Evolutionary conservation across 192 early-diverging fungal genomes (phyloP), one percentile per base, ranked within the genome.

Genomic region (Chytriomyces hyalinus): DNA sequence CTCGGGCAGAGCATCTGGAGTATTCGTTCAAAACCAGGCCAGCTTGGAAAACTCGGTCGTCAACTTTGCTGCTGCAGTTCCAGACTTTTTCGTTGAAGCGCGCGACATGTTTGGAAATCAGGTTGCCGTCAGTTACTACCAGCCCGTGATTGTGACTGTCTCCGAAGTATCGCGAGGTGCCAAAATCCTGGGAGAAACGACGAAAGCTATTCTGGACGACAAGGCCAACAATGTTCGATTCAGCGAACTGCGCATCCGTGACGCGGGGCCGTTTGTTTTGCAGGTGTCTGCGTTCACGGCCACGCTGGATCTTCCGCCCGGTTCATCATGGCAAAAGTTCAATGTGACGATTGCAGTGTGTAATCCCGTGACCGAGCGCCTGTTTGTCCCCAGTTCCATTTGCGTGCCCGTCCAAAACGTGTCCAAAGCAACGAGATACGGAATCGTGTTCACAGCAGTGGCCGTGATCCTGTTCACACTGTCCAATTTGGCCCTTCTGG

Each of bases 41-140:
- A 67, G 46, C 45, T 17, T 67, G 13, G 22, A 67, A 15, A 67
- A 67, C 45, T 45, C 66, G 9, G 15, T 44, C 8, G 47, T 67
- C 66, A 67, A 67, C 46, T 67, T 67, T 67, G 66, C 66, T 45
- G 36, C 66, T 3, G 20, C 26, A 46, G 8, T 67, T 67, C 66
- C 66, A n/a, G 13, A 9, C 11, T 67, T 67, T 46, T 43, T 28
- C 44, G 66, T 67, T 11, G 15, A 47, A 46, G 66, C 66, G 43
- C 8, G 15, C 3, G 66, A 67, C 45, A 28, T 47, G 44, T 67
- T 67, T 48, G 66, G 44, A 15, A 67, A 67, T 22, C 44, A 15
- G 13, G 66, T 48, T 2, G 17, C 66, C 8, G 66, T 67, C 22
- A 67, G 22, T 5, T 67, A n/a, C 43, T 15, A 26, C 11, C 17